These are phyloP conservation scores for Linum lewisii DNA, from an alignment of 345 rosid species.

Conservation along the genomic window DNA sequence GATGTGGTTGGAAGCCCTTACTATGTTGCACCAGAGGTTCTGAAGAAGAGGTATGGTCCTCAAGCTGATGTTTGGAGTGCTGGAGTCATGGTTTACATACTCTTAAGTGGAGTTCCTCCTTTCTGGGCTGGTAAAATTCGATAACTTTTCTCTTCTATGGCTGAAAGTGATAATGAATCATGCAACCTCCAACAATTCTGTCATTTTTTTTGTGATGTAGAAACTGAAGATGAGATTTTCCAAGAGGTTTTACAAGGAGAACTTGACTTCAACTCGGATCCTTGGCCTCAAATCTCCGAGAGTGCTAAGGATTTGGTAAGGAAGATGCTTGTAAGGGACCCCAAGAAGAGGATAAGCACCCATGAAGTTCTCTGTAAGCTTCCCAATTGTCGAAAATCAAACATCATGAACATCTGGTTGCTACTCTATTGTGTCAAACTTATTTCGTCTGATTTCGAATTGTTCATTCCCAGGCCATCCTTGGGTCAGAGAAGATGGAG, in stretches of 20 bases:
- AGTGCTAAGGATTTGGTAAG: constrained; percentile 76
- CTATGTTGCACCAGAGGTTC: constrained; percentile 83
- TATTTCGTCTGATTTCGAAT: not conserved
- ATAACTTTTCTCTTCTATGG: not conserved
- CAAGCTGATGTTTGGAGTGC: constrained; percentile 96
- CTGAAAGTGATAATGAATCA: too few species aligned
- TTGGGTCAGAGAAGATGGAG: constrained; percentile 68
- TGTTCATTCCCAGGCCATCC: constrained; percentile 59
- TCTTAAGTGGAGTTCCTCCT: constrained; percentile 80
- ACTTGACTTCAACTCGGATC: constrained; percentile 70
- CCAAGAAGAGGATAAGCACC: constrained; percentile 51
- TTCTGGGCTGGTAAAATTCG: constrained; percentile 78
- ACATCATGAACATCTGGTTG: too few species aligned
- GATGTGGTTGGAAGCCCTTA: constrained; percentile 96
- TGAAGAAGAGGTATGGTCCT: constrained; percentile 56
- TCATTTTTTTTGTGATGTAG: constrained; percentile 19
- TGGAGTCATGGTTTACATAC: constrained; percentile 79
- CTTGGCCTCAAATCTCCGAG: constrained; percentile 80
- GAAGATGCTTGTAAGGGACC: constrained; percentile 68
- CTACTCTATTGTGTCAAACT: not conserved
- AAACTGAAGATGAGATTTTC: constrained; percentile 72
- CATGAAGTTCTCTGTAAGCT: constrained; percentile 70
- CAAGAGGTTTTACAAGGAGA: constrained; percentile 67
- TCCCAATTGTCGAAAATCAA: not conserved
- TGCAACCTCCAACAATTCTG: not conserved